Percentiles rank a stretch among this genome's conserved stretches.
Conservation (phyloP, 2,329 filamentous ascomycete genomes). For the Arthrobotrys musiformis region DNA sequence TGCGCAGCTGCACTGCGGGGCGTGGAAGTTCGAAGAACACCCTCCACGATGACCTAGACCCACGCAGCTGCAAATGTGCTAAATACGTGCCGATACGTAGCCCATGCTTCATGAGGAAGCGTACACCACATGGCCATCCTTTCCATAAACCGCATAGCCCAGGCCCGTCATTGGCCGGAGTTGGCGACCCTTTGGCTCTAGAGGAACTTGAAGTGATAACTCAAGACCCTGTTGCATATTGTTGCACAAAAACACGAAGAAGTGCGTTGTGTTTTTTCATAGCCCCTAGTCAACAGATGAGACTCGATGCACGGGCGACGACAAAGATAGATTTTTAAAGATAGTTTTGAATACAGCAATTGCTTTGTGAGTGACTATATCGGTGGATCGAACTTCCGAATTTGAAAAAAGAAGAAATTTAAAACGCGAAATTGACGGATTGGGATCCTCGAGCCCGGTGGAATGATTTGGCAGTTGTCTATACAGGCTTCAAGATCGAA, state of each 20-base stretch:
- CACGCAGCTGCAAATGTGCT: not conserved
- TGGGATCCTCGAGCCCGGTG: not conserved
- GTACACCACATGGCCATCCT: not conserved
- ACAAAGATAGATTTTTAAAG: slow-evolving; percentile 18
- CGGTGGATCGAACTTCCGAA: not conserved
- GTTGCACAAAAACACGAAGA: too few relatives aligned
- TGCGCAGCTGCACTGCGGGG: not conserved
- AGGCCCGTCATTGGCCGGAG: too few relatives aligned
- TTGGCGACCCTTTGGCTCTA: not conserved
- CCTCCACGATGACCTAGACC: not conserved
- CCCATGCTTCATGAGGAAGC: not conserved
- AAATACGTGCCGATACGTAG: not conserved
- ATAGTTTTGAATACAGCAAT: not conserved
- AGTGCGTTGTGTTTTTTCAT: not conserved
- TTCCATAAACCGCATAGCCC: not conserved
- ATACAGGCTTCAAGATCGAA: not conserved
- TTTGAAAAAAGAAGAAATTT: not conserved
- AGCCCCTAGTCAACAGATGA: not conserved
- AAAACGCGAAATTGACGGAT: slow-evolving; percentile 38
- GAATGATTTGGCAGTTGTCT: not conserved
- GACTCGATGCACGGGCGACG: not conserved
- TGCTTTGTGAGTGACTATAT: slow-evolving; percentile 8
- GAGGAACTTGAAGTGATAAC: not conserved
- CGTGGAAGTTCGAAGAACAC: not conserved
- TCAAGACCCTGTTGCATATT: not conserved